Evolutionary conservation across 2,329 filamentous ascomycete species (phyloP), one percentile per base, ranked within the genome.

Genomic region (Paecilomyces formosus): DNA sequence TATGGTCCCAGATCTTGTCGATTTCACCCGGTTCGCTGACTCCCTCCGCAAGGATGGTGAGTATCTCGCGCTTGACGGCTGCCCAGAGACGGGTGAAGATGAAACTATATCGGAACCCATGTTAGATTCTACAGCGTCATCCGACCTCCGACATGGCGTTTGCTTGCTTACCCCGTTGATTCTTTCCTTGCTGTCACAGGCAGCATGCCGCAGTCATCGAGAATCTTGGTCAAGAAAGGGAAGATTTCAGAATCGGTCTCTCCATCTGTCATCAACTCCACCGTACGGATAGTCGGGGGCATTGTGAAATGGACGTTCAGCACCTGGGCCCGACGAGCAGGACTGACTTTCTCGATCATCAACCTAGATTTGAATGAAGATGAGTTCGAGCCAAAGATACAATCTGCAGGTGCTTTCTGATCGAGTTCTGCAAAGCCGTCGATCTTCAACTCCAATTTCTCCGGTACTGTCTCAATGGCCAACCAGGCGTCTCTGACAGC

Each of bases 31-130:
- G 77, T 0, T 70, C 72, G 2, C 74, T 74, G 1, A 84, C 79
- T 0, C 75, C 80, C 55, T 84, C 81, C 0, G 75, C 71, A 3
- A 84, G 64, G 18, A 84, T 79, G 0, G 66, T 72, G 22, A 84
- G 60, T 1, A 72, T 72, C 61, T 84, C 81, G 2, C 82, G 72
- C 68, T 84, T 83, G 52, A 84, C 72, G 0, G 81, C 81, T 0
- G 82, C 82, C 81, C 81, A 84, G 0, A 84, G 66, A 1, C 81
- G 77, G 56, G 83, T 83, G 64, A 82, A 80, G 35, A 84, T 77
- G 65, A 84, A 79, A 15, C 33, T 39, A 39, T n/a, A 39, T 39
- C 12, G 33, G 33, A 39, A 12, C n/a, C 4, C 13, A n/a, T 13
- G n/a, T 13, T 15, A 15, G n/a, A n/a, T 13, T 39, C 33, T 13